Evolutionary conservation across 2,329 filamentous ascomycete species (phyloP), one percentile per base, ranked within the genome.

Genomic region (Cladosporium austrohemisphaericum): DNA sequence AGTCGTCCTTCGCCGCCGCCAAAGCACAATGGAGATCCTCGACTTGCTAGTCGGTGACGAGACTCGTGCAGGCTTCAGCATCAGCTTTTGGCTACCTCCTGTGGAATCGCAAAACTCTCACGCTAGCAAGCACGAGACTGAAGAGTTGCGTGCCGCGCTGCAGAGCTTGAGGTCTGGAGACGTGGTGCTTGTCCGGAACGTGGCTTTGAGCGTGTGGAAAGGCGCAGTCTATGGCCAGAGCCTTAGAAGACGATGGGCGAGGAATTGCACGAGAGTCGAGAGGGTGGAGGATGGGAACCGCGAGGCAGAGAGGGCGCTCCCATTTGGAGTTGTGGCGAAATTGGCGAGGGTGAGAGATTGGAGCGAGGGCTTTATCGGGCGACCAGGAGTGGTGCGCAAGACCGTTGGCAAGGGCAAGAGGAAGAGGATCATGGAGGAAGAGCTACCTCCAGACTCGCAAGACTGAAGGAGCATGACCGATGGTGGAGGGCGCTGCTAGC

Each of bases 1-100:
- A 2, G 80, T 95, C 16, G 78, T 74, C 23, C 88, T 90, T 0
- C 76, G 79, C 31, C 84, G 79, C 71, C 73, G 72, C 60, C 73
- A 70, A 46, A 31, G 25, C 33, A 68, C 74, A 35, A 75, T 84
- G 44, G 79, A 86, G 5, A 75, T 95, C 3, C 72, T 92, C 32
- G 89, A 95, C 66, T 67, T 93, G 2, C 73, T 91, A 1, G 81
- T 96, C 1, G 91, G 87, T 4, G 92, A 97, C 65, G 87, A 95
- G 44, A 95, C 90, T 0, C 80, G 77, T 55, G 80, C 87, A 0
- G 86, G 85, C 2, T 95, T 96, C 68, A 81, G 77, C 22, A 75
- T 96, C 49, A 91, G 86, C 2, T 89, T 95, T 65, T 97, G 92
- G 92, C 71, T 95, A 1, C 69, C 76, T 4, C 67, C 72, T 2